phyloP scores from a whole-genome alignment of 805 yeast species.

The Saturnispora zaruensis region DNA sequence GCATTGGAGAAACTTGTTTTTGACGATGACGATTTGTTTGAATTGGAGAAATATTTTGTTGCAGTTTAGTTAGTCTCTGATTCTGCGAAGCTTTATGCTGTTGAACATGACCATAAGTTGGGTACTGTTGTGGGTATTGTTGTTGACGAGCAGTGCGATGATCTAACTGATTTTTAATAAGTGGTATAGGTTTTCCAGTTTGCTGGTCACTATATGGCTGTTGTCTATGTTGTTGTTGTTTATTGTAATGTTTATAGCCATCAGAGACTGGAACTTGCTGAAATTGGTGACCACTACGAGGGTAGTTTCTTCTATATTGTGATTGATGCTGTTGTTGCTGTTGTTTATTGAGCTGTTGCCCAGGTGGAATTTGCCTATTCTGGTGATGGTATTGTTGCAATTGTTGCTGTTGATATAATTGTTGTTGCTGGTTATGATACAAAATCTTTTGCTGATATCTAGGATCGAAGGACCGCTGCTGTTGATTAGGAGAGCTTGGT shows the following conservation, averaged over 20 bases:
- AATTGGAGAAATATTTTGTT: conserved; percentile 9
- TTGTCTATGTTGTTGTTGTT: conserved; percentile 1
- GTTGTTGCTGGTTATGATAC: conserved; percentile 1
- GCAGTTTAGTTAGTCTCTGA: conserved; percentile 13
- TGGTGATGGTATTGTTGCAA: neutral
- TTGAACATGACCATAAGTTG: neutral
- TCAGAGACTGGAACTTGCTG: neutral
- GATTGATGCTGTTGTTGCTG: conserved; percentile 1
- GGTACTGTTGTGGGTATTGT: conserved; percentile 10
- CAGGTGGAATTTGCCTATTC: neutral
- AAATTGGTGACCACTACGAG: neutral
- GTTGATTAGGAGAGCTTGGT: neutral
- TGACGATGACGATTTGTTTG: conserved; percentile 7
- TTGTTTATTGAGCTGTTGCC: neutral
- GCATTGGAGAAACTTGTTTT: neutral
- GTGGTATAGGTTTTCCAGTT: neutral
- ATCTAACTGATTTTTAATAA: neutral
- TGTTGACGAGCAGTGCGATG: conserved; percentile 2
- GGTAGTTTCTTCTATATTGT: neutral
- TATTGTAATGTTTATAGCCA: neutral
- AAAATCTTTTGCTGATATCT: neutral
- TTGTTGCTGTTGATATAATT: conserved; percentile 1
- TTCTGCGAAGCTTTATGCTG: conserved; percentile 9
- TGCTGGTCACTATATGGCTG: neutral
- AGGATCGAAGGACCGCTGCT: neutral